Percentiles rank a stretch among this genome's conserved stretches.
These are phyloP conservation scores for Pinus tabuliformis DNA, from an alignment of 75 land plant genomes.

Conservation along the genomic window DNA sequence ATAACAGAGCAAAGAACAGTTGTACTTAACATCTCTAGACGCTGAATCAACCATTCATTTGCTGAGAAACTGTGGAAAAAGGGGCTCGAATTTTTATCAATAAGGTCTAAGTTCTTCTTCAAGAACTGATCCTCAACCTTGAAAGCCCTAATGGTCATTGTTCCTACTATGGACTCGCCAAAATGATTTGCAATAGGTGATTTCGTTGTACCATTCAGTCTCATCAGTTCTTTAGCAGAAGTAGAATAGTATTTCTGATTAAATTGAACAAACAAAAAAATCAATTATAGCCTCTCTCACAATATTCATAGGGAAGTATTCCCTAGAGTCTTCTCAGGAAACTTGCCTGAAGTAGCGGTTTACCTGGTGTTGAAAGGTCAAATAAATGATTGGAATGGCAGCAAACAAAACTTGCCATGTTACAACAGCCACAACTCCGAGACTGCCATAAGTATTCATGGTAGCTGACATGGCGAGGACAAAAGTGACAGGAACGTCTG, in stretches of 20 bases:
- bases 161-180: conserved; percentile 38
- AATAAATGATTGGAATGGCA: conserved; percentile 23
- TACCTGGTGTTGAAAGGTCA: conserved; percentile 33
- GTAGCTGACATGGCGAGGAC: conserved; percentile 4
- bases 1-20: conserved; percentile 29
- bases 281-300: neutral
- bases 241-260: conserved; percentile 35
- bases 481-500: conserved; percentile 25
- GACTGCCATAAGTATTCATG: conserved; percentile 12
- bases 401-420: conserved; percentile 41
- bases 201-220: conserved; percentile 43
- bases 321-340: neutral
- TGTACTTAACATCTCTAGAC: conserved; percentile 26
- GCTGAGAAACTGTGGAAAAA: conserved; percentile 40
- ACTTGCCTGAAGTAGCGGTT: neutral
- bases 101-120: conserved; percentile 26
- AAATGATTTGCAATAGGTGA: conserved; percentile 43
- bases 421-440: conserved; percentile 28
- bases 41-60: conserved; percentile 38
- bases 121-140: conserved; percentile 19
- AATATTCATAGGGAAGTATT: neutral
- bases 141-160: conserved; percentile 47
- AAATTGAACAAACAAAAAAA: neutral
- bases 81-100: conserved; percentile 33
- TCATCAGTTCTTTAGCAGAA: conserved; percentile 37